Conservation (phyloP, 345 rosid species). For the Aurinia saxatilis region DNA sequence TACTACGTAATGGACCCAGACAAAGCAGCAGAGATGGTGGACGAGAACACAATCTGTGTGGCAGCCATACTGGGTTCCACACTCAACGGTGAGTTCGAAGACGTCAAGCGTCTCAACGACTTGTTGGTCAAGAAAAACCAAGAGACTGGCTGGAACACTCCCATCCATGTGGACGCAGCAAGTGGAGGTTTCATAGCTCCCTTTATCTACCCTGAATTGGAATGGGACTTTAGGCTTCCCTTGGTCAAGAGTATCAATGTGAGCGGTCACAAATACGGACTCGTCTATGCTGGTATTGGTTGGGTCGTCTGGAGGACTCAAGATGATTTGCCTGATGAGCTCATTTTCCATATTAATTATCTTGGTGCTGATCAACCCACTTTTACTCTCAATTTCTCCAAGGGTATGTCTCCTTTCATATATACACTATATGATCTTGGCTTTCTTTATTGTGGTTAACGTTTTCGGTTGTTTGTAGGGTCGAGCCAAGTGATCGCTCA, state of each 20-base stretch:
- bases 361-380: conserved; percentile 96
- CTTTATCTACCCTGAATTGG: conserved; percentile 78
- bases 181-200: conserved; percentile 99
- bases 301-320: conserved; percentile 89
- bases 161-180: conserved; percentile 92
- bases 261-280: conserved; percentile 88
- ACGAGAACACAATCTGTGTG: conserved; percentile 96
- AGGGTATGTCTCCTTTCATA: conserved; percentile 33
- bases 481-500: conserved; percentile 45
- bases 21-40: conserved; percentile 87
- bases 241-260: conserved; percentile 87
- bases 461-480: conserved; percentile 6
- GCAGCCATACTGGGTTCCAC: conserved; percentile 93
- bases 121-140: conserved; percentile 60
- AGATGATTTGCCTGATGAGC: conserved; percentile 87
- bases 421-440: too few relatives aligned
- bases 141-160: conserved; percentile 90
- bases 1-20: conserved; percentile 96
- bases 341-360: conserved; percentile 88
- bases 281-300: conserved; percentile 93
- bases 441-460: not conserved
- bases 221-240: conserved; percentile 92
- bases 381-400: conserved; percentile 93
- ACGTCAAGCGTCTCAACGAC: conserved; percentile 79
- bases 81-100: conserved; percentile 92